Conservation (phyloP, 1,284 basidiomycete genomes). For the Sphaerobolus stellatus region DNA sequence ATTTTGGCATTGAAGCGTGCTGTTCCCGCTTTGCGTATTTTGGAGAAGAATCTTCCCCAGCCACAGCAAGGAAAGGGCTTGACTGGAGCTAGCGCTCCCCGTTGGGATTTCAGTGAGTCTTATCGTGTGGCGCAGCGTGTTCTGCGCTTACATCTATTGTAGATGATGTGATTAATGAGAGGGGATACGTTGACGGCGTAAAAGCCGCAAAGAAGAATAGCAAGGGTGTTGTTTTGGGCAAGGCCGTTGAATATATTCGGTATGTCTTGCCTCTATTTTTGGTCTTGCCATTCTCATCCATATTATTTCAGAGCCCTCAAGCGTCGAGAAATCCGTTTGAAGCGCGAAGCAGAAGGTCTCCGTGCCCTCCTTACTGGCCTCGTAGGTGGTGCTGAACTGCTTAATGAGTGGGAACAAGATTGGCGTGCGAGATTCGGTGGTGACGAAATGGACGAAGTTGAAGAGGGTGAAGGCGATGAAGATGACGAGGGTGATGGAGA, state of each 20-base stretch:
- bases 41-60: slow-evolving; percentile 32
- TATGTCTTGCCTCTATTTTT: slow-evolving; percentile 24
- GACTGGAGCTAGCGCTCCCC: slow-evolving; percentile 33
- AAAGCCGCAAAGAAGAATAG: slow-evolving; percentile 81
- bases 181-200: slow-evolving; percentile 79
- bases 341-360: slow-evolving; percentile 68
- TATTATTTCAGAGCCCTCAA: slow-evolving; percentile 58
- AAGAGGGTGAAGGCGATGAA: slow-evolving; percentile 39
- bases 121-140: not conserved
- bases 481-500: slow-evolving; percentile 50
- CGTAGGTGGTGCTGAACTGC: slow-evolving; percentile 65
- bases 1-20: slow-evolving; percentile 81
- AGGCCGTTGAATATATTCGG: slow-evolving; percentile 79
- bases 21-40: slow-evolving; percentile 77
- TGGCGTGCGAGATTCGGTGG: slow-evolving; percentile 73
- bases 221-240: slow-evolving; percentile 80
- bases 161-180: slow-evolving; percentile 62
- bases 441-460: slow-evolving; percentile 69
- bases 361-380: slow-evolving; percentile 64
- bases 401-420: slow-evolving; percentile 71
- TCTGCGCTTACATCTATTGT: slow-evolving; percentile 32
- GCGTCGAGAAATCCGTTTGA: slow-evolving; percentile 66
- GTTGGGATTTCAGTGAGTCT: slow-evolving; percentile 9
- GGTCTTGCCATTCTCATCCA: slow-evolving; percentile 3
- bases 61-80: slow-evolving; percentile 45